phyloP scores from a whole-genome alignment of 352 stramenopile genomes.

The Phytophthora kernoviae region DNA sequence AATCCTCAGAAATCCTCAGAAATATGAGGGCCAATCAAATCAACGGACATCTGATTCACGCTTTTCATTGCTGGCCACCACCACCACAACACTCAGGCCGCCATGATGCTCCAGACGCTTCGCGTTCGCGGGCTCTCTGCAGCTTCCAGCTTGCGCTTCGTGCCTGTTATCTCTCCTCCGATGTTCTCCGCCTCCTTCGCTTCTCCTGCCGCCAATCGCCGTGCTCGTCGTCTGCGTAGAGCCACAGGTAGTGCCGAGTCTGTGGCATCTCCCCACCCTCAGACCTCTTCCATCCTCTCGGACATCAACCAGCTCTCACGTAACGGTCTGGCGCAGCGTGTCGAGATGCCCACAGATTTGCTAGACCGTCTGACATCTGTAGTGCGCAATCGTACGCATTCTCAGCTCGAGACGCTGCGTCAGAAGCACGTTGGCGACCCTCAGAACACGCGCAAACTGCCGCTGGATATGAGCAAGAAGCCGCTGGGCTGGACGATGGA shows the following conservation, averaged over 20 bases:
- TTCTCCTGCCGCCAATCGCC: constrained; percentile 40
- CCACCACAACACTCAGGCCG: background rate
- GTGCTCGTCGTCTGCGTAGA: constrained; percentile 51
- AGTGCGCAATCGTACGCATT: constrained; percentile 74
- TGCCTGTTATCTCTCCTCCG: constrained; percentile 1
- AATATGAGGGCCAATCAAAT: too few species aligned
- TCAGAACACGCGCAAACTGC: constrained; percentile 53
- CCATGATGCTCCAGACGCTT: constrained; percentile 15
- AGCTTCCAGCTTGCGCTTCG: constrained; percentile 1
- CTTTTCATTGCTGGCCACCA: background rate
- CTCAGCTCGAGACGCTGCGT: constrained; percentile 73
- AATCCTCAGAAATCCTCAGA: too few species aligned
- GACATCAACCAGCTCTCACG: constrained; percentile 66
- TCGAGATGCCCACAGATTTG: constrained; percentile 76
- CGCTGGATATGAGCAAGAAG: constrained; percentile 80
- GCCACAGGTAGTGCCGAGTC: constrained; percentile 20
- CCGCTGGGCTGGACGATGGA: constrained; percentile 82
- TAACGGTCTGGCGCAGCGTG: constrained; percentile 66
- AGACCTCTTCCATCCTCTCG: constrained; percentile 39
- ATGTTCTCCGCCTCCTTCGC: constrained; percentile 24
- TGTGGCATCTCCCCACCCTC: constrained; percentile 2
- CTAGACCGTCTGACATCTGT: constrained; percentile 62
- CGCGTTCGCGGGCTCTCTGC: constrained; percentile 1
- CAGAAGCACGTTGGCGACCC: constrained; percentile 58
- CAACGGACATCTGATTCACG: too few species aligned